Percentiles rank a stretch among this genome's conserved stretches.
Conservation (phyloP, 139 green algal genomes). For the Auxenochlorella pyrenoidosa region DNA sequence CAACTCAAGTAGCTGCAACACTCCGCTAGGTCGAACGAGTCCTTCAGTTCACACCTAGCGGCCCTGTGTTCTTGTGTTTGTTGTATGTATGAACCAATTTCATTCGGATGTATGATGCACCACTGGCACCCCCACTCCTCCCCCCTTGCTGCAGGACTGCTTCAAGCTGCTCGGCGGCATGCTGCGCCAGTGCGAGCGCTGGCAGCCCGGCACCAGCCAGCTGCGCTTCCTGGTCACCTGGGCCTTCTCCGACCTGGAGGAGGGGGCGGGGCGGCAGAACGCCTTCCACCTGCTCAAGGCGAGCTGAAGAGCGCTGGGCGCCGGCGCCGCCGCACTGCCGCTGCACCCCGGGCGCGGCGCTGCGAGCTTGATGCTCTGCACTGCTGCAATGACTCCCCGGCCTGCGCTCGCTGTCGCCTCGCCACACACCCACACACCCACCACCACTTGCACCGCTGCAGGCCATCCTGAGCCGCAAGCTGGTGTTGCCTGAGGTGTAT, state of each 20-base stretch:
- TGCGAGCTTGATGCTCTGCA: no score
- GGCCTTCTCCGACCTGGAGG: slow-evolving; percentile 82
- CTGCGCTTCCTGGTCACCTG: slow-evolving; percentile 81
- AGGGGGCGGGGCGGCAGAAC: slow-evolving; percentile 51
- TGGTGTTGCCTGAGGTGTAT: slow-evolving; percentile 93
- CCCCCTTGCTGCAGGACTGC: slow-evolving; percentile 45
- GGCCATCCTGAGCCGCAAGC: slow-evolving; percentile 76
- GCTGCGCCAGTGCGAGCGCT: slow-evolving; percentile 70
- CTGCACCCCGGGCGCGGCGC: no score
- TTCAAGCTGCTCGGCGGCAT: slow-evolving; percentile 82
- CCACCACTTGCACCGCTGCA: slow-evolving; percentile 30
- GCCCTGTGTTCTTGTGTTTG: no score
- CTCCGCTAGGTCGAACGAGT: no score
- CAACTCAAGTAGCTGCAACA: no score
- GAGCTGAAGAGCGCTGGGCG: neutral
- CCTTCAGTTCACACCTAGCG: no score
- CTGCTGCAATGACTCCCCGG: neutral
- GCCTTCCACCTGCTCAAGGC: slow-evolving; percentile 78
- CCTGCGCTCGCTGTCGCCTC: neutral
- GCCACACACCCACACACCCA: neutral
- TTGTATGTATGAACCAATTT: no score
- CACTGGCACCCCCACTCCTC: neutral
- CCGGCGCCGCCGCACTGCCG: neutral
- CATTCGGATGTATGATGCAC: no score
- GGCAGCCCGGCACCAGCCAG: slow-evolving; percentile 68